Conservation (phyloP, 495 filamentous ascomycete genomes). For the Cetradonia linearis region DNA sequence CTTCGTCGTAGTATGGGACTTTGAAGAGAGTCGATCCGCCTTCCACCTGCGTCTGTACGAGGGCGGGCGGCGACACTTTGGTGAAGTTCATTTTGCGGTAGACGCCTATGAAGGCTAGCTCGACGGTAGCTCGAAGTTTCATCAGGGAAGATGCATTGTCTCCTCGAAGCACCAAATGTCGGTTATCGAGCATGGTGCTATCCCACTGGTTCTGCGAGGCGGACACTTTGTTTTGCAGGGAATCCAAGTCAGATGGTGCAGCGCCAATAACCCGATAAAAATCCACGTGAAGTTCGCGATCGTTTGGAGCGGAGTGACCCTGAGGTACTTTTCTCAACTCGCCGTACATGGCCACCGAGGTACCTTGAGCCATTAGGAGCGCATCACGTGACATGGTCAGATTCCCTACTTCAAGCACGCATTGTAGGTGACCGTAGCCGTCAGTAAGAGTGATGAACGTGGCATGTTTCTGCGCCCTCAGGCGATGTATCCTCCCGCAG, state of each 20-base stretch:
- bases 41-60: conserved; percentile 99
- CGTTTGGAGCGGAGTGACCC: conserved; percentile 69
- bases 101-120: conserved; percentile 70
- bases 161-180: conserved; percentile 84
- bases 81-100: conserved; percentile 65
- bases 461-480: conserved; percentile 75
- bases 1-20: conserved; percentile 89
- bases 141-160: conserved; percentile 80
- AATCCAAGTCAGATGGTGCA: no score
- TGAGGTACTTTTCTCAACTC: conserved; percentile 78
- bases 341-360: conserved; percentile 82
- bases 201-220: no score
- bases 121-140: conserved; percentile 83
- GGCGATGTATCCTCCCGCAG: conserved; percentile 73
- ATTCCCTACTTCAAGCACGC: conserved; percentile 69
- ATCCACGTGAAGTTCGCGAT: conserved; percentile 89
- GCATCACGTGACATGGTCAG: conserved; percentile 90
- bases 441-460: conserved; percentile 82
- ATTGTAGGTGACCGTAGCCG: conserved; percentile 85
- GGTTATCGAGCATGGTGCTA: conserved; percentile 73
- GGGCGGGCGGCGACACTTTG: conserved; percentile 86
- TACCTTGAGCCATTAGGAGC: conserved; percentile 77
- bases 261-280: conserved; percentile 81
- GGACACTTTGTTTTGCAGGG: no score
- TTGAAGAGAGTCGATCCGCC: conserved; percentile 91